A percentile compares a stretch with the other conserved stretches of the same genome.
These are phyloP conservation scores for Cercophora sp. DNA, from an alignment of 495 filamentous ascomycete species.

Conservation along the genomic window DNA sequence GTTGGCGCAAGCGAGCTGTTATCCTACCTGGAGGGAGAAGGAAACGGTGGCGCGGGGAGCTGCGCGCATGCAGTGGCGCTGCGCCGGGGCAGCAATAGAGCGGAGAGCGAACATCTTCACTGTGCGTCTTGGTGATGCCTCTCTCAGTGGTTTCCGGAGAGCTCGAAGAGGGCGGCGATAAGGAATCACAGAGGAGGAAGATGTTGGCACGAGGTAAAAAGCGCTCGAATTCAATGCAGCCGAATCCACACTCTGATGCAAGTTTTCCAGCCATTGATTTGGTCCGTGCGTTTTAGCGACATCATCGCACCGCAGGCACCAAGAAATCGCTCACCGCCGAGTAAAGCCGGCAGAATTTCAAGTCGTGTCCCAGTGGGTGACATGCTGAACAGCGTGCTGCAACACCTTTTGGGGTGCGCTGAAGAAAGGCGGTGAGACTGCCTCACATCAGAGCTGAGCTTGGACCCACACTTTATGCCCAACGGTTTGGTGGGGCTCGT, in stretches of 20 bases:
- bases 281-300: slow-evolving; percentile 12
- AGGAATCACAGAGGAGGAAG: slow-evolving; percentile 9
- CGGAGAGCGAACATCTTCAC: slow-evolving; percentile 50
- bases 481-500: slow-evolving; percentile 1
- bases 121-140: not conserved
- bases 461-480: not conserved
- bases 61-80: slow-evolving; percentile 47
- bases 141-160: not conserved
- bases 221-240: not conserved
- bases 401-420: not conserved
- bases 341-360: slow-evolving; percentile 9
- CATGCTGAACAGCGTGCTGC: not conserved
- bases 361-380: not conserved
- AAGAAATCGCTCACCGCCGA: slow-evolving; percentile 19
- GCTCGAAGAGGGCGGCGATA: slow-evolving; percentile 6
- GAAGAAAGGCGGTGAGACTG: not conserved
- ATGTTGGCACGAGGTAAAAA: slow-evolving; percentile 17
- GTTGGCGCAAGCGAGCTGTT: slow-evolving; percentile 16
- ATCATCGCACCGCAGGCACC: not conserved
- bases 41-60: slow-evolving; percentile 43
- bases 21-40: slow-evolving; percentile 44
- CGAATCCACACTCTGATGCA: slow-evolving; percentile 15
- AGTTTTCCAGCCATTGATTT: slow-evolving; percentile 11
- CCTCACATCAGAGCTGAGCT: not conserved
- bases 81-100: slow-evolving; percentile 47